Evolutionary conservation across 1,284 basidiomycete species (phyloP).

Genomic region (Agaricales sp.): DNA sequence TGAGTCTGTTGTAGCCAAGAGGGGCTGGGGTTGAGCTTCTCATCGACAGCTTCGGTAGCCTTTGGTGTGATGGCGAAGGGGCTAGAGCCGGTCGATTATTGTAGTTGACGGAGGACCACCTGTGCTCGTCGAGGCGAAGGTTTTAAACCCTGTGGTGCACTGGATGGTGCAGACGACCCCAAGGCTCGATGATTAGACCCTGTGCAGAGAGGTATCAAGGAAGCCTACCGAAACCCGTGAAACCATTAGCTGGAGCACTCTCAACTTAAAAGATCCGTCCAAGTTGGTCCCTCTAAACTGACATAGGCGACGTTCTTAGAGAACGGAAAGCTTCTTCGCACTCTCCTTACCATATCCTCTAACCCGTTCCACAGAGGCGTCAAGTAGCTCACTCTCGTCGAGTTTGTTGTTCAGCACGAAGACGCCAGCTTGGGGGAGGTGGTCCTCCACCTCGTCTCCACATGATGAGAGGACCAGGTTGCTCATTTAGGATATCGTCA

Average conservation of each 20-base stretch:
- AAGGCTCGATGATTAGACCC: no score
- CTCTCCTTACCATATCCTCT: not conserved
- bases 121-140: no score
- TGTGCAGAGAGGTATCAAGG: no score
- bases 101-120: no score
- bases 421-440: not conserved
- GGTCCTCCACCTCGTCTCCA: not conserved
- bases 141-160: no score
- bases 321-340: not conserved
- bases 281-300: not conserved
- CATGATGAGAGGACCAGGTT: not conserved
- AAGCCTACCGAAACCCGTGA: no score
- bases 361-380: no score
- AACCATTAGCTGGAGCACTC: no score
- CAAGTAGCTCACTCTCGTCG: not conserved
- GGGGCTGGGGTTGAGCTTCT: constrained; percentile 16
- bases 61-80: no score
- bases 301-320: not conserved
- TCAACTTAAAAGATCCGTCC: not conserved
- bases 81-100: no score
- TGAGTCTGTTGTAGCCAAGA: constrained; percentile 22
- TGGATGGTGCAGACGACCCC: no score
- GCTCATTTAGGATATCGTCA: not conserved
- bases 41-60: no score
- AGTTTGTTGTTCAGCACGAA: not conserved